Conservation (phyloP, 495 filamentous ascomycete species). For the Chaetomium tenue region DNA sequence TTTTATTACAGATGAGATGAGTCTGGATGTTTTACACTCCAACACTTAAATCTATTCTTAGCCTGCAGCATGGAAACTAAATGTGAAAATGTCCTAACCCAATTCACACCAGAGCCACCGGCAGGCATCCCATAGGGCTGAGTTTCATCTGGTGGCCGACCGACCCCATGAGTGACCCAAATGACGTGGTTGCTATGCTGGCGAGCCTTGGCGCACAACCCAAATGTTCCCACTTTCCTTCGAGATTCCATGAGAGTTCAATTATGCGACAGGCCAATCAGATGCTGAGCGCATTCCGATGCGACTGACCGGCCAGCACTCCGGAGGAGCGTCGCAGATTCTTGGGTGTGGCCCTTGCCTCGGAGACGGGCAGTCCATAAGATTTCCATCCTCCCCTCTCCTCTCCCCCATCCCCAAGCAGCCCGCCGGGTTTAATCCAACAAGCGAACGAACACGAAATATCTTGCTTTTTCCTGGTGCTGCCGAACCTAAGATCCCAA, state of each 20-base stretch:
- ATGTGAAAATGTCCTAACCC: background rate
- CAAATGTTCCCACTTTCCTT: conserved; percentile 22
- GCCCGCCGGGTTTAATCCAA: too few relatives aligned
- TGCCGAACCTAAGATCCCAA: too few relatives aligned
- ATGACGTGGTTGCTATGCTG: conserved; percentile 21
- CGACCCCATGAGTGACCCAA: background rate
- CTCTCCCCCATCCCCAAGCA: too few relatives aligned
- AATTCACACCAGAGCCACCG: background rate
- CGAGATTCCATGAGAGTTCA: background rate
- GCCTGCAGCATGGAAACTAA: background rate
- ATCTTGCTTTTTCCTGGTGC: too few relatives aligned
- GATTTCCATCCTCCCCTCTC: too few relatives aligned
- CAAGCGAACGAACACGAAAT: too few relatives aligned
- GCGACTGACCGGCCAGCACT: background rate
- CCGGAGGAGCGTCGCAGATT: background rate
- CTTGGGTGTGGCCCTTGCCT: background rate
- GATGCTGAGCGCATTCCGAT: conserved; percentile 26
- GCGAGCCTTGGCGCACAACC: conserved; percentile 25
- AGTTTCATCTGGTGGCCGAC: conserved; percentile 9
- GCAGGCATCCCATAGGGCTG: conserved; percentile 22
- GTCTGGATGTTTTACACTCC: too few relatives aligned
- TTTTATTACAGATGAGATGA: too few relatives aligned
- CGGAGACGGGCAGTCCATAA: background rate
- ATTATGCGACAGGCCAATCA: conserved; percentile 27
- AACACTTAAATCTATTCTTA: too few relatives aligned